Conservation (phyloP, 208 protist species). For the Zelonia costaricensis region DNA sequence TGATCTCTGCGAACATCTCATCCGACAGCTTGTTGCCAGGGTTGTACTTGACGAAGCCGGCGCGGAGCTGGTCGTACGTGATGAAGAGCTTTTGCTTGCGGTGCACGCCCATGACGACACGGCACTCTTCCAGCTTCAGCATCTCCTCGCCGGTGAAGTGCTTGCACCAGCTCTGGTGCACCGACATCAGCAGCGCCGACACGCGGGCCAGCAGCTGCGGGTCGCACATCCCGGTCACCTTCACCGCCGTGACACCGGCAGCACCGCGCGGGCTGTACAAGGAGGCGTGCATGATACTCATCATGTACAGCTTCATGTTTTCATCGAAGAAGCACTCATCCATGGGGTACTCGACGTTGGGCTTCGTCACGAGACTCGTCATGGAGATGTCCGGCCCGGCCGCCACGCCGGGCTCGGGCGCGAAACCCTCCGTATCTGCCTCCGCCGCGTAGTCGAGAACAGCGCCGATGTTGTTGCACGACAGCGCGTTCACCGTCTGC, state of each 20-base stretch:
- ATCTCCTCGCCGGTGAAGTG: slow-evolving; percentile 71
- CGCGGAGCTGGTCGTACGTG: slow-evolving; percentile 64
- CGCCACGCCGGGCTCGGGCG: slow-evolving; percentile 54
- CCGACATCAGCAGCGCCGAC: slow-evolving; percentile 85
- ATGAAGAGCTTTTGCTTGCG: slow-evolving; percentile 67
- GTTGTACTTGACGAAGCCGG: slow-evolving; percentile 49
- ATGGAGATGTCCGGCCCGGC: slow-evolving; percentile 67
- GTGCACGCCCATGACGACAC: slow-evolving; percentile 75
- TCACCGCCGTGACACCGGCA: slow-evolving; percentile 84
- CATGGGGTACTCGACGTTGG: slow-evolving; percentile 67
- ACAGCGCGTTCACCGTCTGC: slow-evolving; percentile 70
- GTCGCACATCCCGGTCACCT: slow-evolving; percentile 93
- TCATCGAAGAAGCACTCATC: slow-evolving; percentile 78
- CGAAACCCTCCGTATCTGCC: slow-evolving; percentile 78
- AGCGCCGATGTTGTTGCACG: slow-evolving; percentile 74
- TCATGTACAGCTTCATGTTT: slow-evolving; percentile 93
- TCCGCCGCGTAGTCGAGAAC: slow-evolving; percentile 97
- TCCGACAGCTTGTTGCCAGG: slow-evolving; percentile 40
- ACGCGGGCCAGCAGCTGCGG: slow-evolving; percentile 90
- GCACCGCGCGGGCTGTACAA: slow-evolving; percentile 62
- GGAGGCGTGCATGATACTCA: slow-evolving; percentile 87
- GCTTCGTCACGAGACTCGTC: slow-evolving; percentile 61
- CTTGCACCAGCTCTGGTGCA: slow-evolving; percentile 80
- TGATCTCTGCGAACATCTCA: slow-evolving; percentile 55
- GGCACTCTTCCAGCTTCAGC: slow-evolving; percentile 86